A percentile compares a stretch with the other conserved stretches of the same genome.
phyloP scores from a whole-genome alignment of 495 filamentous ascomycete genomes.

The Lepidopterella palustris region DNA sequence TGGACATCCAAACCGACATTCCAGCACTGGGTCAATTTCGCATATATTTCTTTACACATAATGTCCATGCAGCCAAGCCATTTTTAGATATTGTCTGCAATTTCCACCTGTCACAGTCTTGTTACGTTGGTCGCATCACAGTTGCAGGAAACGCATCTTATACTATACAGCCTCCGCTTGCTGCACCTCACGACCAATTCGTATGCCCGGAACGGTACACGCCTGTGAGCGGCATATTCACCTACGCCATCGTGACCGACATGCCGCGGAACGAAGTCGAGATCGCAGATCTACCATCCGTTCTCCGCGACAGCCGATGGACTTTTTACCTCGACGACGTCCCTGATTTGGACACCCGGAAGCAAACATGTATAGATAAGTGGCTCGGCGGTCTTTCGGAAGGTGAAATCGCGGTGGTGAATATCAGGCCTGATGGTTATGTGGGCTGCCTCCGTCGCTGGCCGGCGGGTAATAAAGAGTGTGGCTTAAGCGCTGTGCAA shows the following conservation, averaged over 20 bases:
- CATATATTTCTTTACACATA: slow-evolving; percentile 56
- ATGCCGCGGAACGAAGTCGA: slow-evolving; percentile 53
- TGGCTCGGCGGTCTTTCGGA: slow-evolving; percentile 54
- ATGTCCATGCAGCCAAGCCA: slow-evolving; percentile 44
- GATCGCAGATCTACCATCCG: slow-evolving; percentile 51
- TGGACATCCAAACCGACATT: slow-evolving; percentile 67
- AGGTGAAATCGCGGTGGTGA: slow-evolving; percentile 50
- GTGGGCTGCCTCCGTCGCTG: slow-evolving; percentile 53
- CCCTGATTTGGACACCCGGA: slow-evolving; percentile 39
- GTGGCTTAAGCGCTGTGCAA: slow-evolving; percentile 41
- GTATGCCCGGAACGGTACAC: slow-evolving; percentile 56
- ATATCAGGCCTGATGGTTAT: slow-evolving; percentile 64
- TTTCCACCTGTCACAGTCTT: slow-evolving; percentile 37
- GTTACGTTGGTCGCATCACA: slow-evolving; percentile 45
- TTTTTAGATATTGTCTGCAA: slow-evolving; percentile 52
- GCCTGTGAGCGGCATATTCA: slow-evolving; percentile 51
- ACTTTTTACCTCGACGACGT: slow-evolving; percentile 60
- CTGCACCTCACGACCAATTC: slow-evolving; percentile 50
- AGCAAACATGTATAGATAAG: slow-evolving; percentile 49
- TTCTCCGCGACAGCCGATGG: slow-evolving; percentile 57
- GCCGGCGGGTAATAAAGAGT: slow-evolving; percentile 40
- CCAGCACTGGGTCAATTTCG: slow-evolving; percentile 63
- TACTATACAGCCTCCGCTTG: slow-evolving; percentile 42
- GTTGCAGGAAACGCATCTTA: slow-evolving; percentile 48
- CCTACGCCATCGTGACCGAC: slow-evolving; percentile 48